Evolutionary conservation across 257 asterid species (phyloP), one percentile per base, ranked within the genome.

Genomic region (Rubia yunnanensis): DNA sequence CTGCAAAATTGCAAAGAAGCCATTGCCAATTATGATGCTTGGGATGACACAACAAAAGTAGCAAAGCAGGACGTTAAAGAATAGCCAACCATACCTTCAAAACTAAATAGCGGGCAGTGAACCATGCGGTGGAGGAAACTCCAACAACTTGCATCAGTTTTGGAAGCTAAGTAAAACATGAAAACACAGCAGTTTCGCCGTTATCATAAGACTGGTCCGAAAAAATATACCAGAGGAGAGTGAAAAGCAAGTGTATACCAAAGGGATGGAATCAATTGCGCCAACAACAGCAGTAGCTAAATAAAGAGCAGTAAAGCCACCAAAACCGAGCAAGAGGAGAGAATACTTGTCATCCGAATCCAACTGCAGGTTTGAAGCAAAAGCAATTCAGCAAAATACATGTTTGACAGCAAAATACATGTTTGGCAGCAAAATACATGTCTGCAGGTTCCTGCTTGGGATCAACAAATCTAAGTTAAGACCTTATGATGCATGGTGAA

Each of bases 51-150:
- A 28, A 6, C 22, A 44, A 44, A 10, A 15, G 63, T 39, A 27
- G 5, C 5, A n/a, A 1, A 3, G 7, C 10, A 23, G 3, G 10
- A 32, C n/a, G 49, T 10, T 53, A 7, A 26, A 26, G 63, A 60
- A 35, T 17, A 10, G 35, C 15, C 64, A 20, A 53, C 71, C 24
- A 62, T 18, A 88, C 98, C 96, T 91, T 84, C 77, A 91, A 84
- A 39, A 91, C 71, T 6, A 91, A 80, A 71, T 81, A 91, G 39
- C 96, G 94, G 36, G 81, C 70, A 73, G 67, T 81, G 82, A 88
- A 91, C 98, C 96, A 88, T 68, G 86, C 5, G 0, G 88, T 69
- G 81, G 88, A 91, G 76, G 87, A 87, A 58, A 91, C 87, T 62
- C 98, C 98, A 10, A 91, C 72, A 11, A 83, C 78, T 81, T 86